phyloP scores from a whole-genome alignment of 2,329 filamentous ascomycete genomes.

The Gaeumannomyces tritici region DNA sequence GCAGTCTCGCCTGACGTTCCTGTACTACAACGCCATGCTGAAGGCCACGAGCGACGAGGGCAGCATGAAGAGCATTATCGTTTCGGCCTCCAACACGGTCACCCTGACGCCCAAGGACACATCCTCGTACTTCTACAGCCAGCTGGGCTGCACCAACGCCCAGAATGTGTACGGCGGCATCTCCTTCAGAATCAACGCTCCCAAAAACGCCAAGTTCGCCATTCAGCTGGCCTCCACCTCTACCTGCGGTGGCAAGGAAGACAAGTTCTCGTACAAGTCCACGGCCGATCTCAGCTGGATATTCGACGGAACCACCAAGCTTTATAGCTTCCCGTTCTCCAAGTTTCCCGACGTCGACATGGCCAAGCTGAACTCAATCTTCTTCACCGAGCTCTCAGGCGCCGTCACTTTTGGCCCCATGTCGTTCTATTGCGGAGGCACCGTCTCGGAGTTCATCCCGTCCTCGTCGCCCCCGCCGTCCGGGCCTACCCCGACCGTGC shows the following conservation, averaged over 20 bases:
- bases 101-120: constrained; percentile 38
- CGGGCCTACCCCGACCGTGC: constrained; percentile 20
- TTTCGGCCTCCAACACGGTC: constrained; percentile 39
- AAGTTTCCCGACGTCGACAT: constrained; percentile 40
- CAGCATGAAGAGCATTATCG: constrained; percentile 44
- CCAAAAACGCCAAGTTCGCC: constrained; percentile 37
- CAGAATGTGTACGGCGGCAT: constrained; percentile 43
- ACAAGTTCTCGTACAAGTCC: constrained; percentile 18
- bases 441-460: constrained; percentile 37
- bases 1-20: constrained; percentile 50
- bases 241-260: constrained; percentile 24
- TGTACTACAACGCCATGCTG: constrained; percentile 50
- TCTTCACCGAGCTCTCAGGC: constrained; percentile 35
- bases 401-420: constrained; percentile 45
- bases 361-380: constrained; percentile 40
- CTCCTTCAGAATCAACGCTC: constrained; percentile 43
- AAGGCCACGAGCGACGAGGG: constrained; percentile 46
- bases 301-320: constrained; percentile 48
- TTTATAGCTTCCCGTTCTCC: constrained; percentile 48
- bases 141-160: constrained; percentile 43
- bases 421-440: constrained; percentile 46
- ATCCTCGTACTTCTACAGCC: constrained; percentile 48
- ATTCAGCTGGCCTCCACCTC: constrained; percentile 40
- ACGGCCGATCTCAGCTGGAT: constrained; percentile 45
- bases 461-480: constrained; percentile 19